Evolutionary conservation across 1,284 basidiomycete species (phyloP), one percentile per base, ranked within the genome.

Genomic region (Schizophyllum commune): DNA sequence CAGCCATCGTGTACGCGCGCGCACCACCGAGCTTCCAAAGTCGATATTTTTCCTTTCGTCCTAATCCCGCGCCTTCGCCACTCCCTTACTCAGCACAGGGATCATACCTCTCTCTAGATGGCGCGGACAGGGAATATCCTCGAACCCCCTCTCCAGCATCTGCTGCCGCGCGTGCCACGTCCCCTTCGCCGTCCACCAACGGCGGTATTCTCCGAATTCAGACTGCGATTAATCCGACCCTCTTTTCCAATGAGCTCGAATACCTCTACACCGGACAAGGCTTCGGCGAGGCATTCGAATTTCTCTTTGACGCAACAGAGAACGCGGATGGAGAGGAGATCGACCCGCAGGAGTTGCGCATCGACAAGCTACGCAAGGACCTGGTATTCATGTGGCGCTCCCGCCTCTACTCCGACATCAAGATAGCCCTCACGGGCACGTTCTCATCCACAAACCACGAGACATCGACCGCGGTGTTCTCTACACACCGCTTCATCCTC

Each of bases 371-470:
- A 3, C 81, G 87, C 60, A 90, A 94, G 73, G 95, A 97, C 71
- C 79, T 97, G 34, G 92, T 96, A 32, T 97, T 91, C 78, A 96
- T 96, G 93, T 97, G 95, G 95, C 79, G 94, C 32, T 92, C 90
- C 17, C 86, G 94, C 60, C 84, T 98, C 13, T 98, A 95, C 73
- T 91, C 92, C 1, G 95, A 98, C 73, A 85, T 95, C 17, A 84
- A 87, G 59, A 88, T 98, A 62, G 81, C 88, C 0, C 83, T 95
- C 61, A 82, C 83, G 0, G 86, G 86, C 52, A 81, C 80, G 56
- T 85, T 86, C 67, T 82, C 79, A 9, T 80, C 78, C 15, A 75
- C 77, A 1, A 83, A 84, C 59, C 85, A 88, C 61, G 87, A 90
- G 61, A 82, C 79, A 57, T 80, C 86, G 1, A 91, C 86, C 0